These are phyloP conservation scores for Talaromyces ruber DNA, from an alignment of 495 filamentous ascomycete species.

Conservation along the genomic window DNA sequence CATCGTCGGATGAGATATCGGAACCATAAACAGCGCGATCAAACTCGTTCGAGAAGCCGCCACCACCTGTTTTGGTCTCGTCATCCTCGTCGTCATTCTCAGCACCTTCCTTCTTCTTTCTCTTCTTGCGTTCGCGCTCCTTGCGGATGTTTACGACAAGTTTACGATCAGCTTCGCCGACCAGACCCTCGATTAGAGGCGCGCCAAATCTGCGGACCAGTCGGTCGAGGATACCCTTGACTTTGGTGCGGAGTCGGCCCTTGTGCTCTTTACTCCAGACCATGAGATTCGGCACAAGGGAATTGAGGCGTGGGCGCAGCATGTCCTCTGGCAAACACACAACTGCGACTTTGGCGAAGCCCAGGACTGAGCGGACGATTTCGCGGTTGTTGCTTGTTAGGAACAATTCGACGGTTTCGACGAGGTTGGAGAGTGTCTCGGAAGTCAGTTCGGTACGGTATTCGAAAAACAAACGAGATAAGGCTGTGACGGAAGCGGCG, in stretches of 20 bases:
- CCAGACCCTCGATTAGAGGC: constrained; percentile 62
- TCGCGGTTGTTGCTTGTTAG: constrained; percentile 91
- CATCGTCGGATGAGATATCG: constrained; percentile 61
- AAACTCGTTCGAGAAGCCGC: constrained; percentile 74
- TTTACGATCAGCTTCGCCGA: constrained; percentile 74
- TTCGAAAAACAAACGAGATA: constrained; percentile 85
- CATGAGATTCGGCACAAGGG: constrained; percentile 81
- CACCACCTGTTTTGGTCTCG: constrained; percentile 22
- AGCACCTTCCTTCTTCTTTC: constrained; percentile 60
- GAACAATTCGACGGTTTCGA: constrained; percentile 90
- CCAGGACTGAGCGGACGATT: constrained; percentile 85
- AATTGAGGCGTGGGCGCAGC: constrained; percentile 61
- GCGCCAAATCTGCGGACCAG: constrained; percentile 86
- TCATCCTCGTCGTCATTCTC: constrained; percentile 41
- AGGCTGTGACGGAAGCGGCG: constrained; percentile 83
- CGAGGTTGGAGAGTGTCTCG: constrained; percentile 61
- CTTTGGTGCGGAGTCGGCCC: constrained; percentile 87
- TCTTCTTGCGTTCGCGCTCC: constrained; percentile 79
- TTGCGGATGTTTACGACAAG: constrained; percentile 90
- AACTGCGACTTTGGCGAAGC: constrained; percentile 92
- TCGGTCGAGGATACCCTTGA: constrained; percentile 93
- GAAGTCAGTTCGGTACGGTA: constrained; percentile 56
- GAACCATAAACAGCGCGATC: constrained; percentile 93
- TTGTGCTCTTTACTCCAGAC: constrained; percentile 97
- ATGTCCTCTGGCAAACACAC: constrained; percentile 71